Base-by-base conservation (phyloP, 1,284 basidiomycete species). In the Tremellales sp. region DNA sequence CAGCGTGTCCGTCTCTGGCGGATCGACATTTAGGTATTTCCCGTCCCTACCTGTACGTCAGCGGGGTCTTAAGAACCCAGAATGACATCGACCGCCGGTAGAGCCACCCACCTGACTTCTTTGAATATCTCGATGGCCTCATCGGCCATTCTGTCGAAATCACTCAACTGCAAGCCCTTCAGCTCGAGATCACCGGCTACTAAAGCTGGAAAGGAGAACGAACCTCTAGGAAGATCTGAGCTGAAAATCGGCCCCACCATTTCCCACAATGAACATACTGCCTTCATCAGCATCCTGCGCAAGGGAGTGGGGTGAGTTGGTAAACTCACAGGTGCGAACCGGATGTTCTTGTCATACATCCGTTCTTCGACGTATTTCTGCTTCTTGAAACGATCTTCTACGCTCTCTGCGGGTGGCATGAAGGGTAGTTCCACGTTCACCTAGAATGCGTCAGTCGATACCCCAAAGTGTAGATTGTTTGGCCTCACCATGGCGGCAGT, bases 161-260 rank as follows among this genome's bases (percentile, higher is more conserved):
- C 39, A 21, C 21, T 21, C 39, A 40, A 22, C 39, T 40, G 21
- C 8, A n/a, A 33, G 29, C 29, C n/a, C 29, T n/a, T 33, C 29
- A n/a, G 29, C 29, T 10, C 10, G n/a, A 33, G n/a, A 33, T 10
- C 39, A 40, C 23, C 33, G 19, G 39, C 23, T 6, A 40, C 19
- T 4, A 22, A 12, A 40, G 19, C 7, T 33, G 10, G n/a, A 36
- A 4, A 5, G 33, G 4, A 36, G 5, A 6, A 75, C 79, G 23
- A 54, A 85, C 84, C 74, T 87, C 85, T 47, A 80, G 83, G 79
- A 80, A 89, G 1, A 89, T 79, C 65, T 89, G 87, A 8, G 78
- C 81, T 52, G 83, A 84, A 63, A 81, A 82, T 36, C 87, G 76
- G 3, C 78, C 77, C 84, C 85, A 88, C 84, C 84, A 87, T 24